Evolutionary conservation across 2,329 filamentous ascomycete genomes (phyloP), one percentile per base, ranked within the genome.

Genomic region (Sporothrix pallida): DNA sequence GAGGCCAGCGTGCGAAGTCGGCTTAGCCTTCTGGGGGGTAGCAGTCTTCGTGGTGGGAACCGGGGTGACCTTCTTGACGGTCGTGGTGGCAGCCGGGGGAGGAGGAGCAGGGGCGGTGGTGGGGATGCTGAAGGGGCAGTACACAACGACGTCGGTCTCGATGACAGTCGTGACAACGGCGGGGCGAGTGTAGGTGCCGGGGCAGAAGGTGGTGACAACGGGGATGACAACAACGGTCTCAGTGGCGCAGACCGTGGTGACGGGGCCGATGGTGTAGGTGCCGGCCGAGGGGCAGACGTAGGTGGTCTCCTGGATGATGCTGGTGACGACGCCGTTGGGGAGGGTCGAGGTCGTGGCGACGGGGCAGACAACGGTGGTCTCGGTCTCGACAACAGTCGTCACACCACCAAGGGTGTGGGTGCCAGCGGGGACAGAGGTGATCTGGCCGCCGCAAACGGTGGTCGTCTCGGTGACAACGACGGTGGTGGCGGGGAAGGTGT

Each of bases 401-500:
- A 92, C 88, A 84, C 91, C 92, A 78, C 92, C 92, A 76, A 90
- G 83, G 77, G 90, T 93, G 86, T 92, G 86, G 58, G 86, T 89
- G 79, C 92, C 92, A 74, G 86, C 77, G 72, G 90, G 84, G 69
- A 93, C 85, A 70, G 85, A 82, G 77, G 91, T 92, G 74, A 88
- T 86, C 76, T 88, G 85, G 71, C 88, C 87, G 78, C 83, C 91
- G 81, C 88, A 90, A 75, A 92, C 90, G 54, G 90, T 92, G 77
- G 90, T 92, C 75, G 88, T 87, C 81, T 89, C 85, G 76, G 86
- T 90, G 77, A 94, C 83, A 75, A 89, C 91, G 77, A 93, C 80
- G 76, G 92, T 95, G 77, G 87, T 92, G 74, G 91, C 91, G 77
- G 90, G 90, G 86, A 93, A 89, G 77, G 92, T 93, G 86, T 94